Percentiles rank a stretch among this genome's conserved stretches.
Evolutionary conservation across 345 rosid species (phyloP).

Genomic region (Citrus inodora): DNA sequence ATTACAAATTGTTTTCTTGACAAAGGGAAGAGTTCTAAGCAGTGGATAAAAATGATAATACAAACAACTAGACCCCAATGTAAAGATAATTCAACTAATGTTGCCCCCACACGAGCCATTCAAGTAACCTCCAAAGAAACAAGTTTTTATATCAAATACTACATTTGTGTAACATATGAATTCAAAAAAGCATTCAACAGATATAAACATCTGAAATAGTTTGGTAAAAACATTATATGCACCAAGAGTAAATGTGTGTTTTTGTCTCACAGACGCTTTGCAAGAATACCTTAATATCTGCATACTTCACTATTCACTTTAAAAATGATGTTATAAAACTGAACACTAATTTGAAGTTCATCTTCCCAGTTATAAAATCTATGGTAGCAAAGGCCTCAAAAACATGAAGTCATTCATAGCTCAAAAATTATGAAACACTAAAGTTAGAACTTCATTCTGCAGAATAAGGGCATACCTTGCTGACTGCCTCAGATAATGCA

Average conservation of each 20-base stretch:
- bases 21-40: neutral
- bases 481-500: conserved; percentile 72
- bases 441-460: neutral
- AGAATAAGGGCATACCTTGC: conserved; percentile 50
- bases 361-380: neutral
- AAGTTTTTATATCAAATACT: neutral
- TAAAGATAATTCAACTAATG: neutral
- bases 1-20: neutral
- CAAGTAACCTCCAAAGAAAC: conserved; percentile 1
- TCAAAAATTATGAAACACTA: neutral
- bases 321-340: neutral
- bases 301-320: neutral
- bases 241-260: neutral
- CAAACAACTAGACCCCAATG: neutral
- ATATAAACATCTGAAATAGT: neutral
- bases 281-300: neutral
- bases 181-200: neutral
- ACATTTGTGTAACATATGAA: neutral
- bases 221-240: neutral
- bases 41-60: neutral
- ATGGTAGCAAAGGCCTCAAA: neutral
- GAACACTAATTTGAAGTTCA: neutral
- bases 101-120: neutral
- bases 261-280: neutral
- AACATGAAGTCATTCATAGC: neutral